Conservation (phyloP, 805 yeast species). For the Metschnikowia cubensis region DNA sequence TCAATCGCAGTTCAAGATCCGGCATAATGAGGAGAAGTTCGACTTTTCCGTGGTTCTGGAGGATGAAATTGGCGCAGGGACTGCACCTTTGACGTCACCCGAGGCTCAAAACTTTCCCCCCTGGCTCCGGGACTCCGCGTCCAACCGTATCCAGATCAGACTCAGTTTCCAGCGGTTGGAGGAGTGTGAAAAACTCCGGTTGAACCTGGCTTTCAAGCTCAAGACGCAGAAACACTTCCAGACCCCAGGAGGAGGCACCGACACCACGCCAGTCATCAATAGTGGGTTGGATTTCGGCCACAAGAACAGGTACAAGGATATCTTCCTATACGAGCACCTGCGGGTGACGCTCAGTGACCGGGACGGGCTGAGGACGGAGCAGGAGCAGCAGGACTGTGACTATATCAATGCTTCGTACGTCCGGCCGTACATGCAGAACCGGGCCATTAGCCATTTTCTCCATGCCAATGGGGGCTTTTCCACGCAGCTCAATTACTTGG, state of each 20-base stretch:
- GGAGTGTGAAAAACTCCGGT: constrained; percentile 61
- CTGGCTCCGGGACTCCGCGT: constrained; percentile 13
- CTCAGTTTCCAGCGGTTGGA: constrained; percentile 62
- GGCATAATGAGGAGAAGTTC: constrained; percentile 50
- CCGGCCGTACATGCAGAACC: constrained; percentile 1
- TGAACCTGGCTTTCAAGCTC: constrained; percentile 33
- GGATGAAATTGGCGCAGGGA: constrained; percentile 5
- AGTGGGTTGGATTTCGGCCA: constrained; percentile 31
- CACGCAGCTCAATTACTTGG: constrained; percentile 48
- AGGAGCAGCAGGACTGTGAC: constrained; percentile 33
- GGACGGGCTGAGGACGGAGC: neutral
- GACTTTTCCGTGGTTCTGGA: constrained; percentile 8
- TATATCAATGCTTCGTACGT: constrained; percentile 89
- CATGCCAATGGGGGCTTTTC: neutral
- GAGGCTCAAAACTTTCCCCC: constrained; percentile 11
- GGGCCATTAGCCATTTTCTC: neutral
- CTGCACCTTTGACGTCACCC: constrained; percentile 5
- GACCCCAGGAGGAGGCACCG: constrained; percentile 18
- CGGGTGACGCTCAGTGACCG: constrained; percentile 14
- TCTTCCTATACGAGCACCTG: constrained; percentile 18
- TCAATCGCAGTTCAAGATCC: constrained; percentile 37
- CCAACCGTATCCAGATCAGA: constrained; percentile 16
- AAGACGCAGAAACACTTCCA: constrained; percentile 3
- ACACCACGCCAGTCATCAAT: constrained; percentile 44
- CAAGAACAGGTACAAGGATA: constrained; percentile 20